A percentile compares a stretch with the other conserved stretches of the same genome.
These are phyloP conservation scores for Posidonia oceanica DNA, from an alignment of 116 monocot species.

Conservation along the genomic window DNA sequence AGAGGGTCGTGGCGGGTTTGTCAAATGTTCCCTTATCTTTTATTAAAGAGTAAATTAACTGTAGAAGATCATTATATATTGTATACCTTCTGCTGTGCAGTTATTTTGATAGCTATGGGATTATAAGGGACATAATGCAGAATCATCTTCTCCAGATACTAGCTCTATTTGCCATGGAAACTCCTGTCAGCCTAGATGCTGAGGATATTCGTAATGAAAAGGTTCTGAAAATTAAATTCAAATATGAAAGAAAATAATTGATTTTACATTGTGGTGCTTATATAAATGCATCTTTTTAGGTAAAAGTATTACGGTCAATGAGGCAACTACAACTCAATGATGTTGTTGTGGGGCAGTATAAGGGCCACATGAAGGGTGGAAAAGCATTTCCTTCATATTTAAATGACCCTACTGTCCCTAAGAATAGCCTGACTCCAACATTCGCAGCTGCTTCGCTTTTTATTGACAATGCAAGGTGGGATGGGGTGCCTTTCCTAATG, in stretches of 20 bases:
- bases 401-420: conserved; percentile 46
- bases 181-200: conserved; percentile 57
- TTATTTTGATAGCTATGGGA: conserved; percentile 62
- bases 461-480: conserved; percentile 57
- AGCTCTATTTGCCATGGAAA: conserved; percentile 59
- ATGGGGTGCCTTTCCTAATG: conserved; percentile 57
- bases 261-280: neutral
- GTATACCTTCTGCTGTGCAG: conserved; percentile 15
- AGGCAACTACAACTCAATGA: conserved; percentile 31
- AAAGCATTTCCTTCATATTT: conserved; percentile 34
- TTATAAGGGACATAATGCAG: conserved; percentile 66
- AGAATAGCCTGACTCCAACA: conserved; percentile 41
- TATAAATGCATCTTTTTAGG: conserved; percentile 17
- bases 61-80: neutral
- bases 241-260: neutral
- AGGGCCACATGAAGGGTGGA: conserved; percentile 38
- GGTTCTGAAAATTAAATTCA: conserved; percentile 11
- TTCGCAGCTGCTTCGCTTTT: conserved; percentile 56
- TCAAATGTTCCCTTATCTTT: conserved; percentile 4
- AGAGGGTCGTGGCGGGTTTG: conserved; percentile 48
- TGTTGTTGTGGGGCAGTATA: conserved; percentile 51
- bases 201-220: conserved; percentile 62
- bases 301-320: conserved; percentile 49
- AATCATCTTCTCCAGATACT: conserved; percentile 59
- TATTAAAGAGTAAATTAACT: neutral